Evolutionary conservation across 2,329 filamentous ascomycete genomes (phyloP).

Genomic region (Didymella segeticola): DNA sequence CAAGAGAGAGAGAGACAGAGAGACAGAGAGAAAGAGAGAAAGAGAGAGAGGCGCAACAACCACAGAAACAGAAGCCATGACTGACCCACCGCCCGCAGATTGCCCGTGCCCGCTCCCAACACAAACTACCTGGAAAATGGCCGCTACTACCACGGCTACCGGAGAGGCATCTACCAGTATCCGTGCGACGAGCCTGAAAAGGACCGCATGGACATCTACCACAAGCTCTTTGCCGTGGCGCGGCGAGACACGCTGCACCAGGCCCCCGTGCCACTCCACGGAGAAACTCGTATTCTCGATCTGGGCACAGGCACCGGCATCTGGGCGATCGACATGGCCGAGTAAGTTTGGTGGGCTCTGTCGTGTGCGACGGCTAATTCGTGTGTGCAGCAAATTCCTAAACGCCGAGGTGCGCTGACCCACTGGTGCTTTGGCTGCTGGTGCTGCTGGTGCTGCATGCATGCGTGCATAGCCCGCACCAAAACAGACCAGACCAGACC

Average conservation of each 20-base stretch:
- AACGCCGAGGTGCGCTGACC: constrained; percentile 57
- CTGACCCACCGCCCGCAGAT: constrained; percentile 31
- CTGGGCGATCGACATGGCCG: constrained; percentile 87
- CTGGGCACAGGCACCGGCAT: constrained; percentile 89
- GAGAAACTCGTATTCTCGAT: constrained; percentile 62
- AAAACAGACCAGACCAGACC: too few species aligned
- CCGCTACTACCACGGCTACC: constrained; percentile 72
- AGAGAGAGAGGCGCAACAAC: too few species aligned
- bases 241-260: constrained; percentile 60
- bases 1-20: too few species aligned
- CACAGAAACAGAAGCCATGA: constrained; percentile 6
- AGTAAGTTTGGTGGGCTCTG: constrained; percentile 62
- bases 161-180: constrained; percentile 73
- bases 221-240: constrained; percentile 75
- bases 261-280: constrained; percentile 52
- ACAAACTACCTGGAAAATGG: constrained; percentile 68
- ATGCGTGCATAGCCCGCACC: too few species aligned
- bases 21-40: too few species aligned
- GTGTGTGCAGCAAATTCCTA: constrained; percentile 57
- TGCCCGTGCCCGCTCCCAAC: constrained; percentile 50
- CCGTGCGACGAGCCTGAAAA: constrained; percentile 80
- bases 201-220: constrained; percentile 81
- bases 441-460: too few species aligned
- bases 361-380: constrained; percentile 41
- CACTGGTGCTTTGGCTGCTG: not conserved